Conservation (phyloP, 2,329 filamentous ascomycete genomes). For the Fusarium musae region DNA sequence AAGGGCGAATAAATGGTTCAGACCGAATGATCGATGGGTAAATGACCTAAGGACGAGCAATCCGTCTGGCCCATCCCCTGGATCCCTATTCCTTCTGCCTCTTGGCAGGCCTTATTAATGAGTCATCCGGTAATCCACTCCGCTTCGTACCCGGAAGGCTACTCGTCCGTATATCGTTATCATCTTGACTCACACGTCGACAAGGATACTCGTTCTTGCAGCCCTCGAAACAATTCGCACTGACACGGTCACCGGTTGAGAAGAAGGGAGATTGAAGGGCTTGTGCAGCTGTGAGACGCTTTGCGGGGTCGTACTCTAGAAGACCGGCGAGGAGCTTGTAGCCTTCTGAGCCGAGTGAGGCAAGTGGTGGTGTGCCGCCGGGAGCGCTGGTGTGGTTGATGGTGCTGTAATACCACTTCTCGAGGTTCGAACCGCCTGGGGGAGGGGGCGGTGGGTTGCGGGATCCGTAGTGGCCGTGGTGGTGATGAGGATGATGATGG, state of each 20-base stretch:
- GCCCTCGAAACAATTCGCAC: slow-evolving; percentile 89
- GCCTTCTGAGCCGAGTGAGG: slow-evolving; percentile 78
- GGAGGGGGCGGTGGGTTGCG: slow-evolving; percentile 52
- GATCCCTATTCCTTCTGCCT: slow-evolving; percentile 65
- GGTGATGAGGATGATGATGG: slow-evolving; percentile 59
- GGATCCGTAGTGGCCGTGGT: slow-evolving; percentile 52
- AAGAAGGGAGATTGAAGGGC: slow-evolving; percentile 95
- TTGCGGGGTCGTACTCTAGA: slow-evolving; percentile 92
- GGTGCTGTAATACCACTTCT: slow-evolving; percentile 82
- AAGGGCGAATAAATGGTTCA: not conserved
- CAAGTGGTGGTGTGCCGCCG: slow-evolving; percentile 53
- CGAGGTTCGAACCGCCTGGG: slow-evolving; percentile 64
- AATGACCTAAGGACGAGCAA: not conserved
- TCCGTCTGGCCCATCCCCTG: not conserved
- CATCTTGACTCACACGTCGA: slow-evolving; percentile 89
- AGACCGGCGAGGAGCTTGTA: slow-evolving; percentile 84
- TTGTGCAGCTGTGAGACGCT: slow-evolving; percentile 85
- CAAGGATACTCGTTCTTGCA: slow-evolving; percentile 89
- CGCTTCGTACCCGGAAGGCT: slow-evolving; percentile 92
- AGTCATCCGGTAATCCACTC: slow-evolving; percentile 85
- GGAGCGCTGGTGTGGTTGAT: slow-evolving; percentile 66
- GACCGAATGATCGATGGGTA: not conserved
- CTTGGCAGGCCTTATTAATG: slow-evolving; percentile 71
- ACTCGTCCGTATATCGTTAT: slow-evolving; percentile 93
- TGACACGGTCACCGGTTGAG: slow-evolving; percentile 76